These are phyloP conservation scores for Ettlia oleoabundans DNA, from an alignment of 139 green algal genomes.

Conservation along the genomic window DNA sequence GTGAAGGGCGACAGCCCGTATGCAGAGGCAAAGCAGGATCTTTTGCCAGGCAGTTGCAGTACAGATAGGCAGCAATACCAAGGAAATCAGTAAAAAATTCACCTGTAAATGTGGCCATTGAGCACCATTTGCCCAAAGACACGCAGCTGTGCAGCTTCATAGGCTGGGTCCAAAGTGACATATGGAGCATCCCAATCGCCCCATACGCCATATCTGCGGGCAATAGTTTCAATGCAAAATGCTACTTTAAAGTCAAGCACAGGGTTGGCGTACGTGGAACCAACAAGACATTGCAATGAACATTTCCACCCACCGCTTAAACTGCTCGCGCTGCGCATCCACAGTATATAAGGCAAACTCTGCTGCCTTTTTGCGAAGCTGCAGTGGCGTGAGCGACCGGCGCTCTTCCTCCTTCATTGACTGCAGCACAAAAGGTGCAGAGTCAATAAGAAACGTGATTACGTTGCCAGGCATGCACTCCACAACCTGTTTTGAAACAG, in stretches of 20 bases:
- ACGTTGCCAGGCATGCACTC: neutral
- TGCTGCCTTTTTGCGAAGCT: conserved; percentile 84
- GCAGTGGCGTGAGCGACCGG: conserved; percentile 75
- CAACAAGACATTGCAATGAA: neutral
- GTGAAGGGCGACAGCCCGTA: no score
- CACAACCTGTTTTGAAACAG: neutral
- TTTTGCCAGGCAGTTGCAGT: no score
- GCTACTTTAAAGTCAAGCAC: no score
- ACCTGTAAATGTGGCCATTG: conserved; percentile 96
- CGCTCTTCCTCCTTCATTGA: conserved; percentile 71
- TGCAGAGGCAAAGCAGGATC: no score
- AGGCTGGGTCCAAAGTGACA: conserved; percentile 90
- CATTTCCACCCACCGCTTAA: conserved; percentile 75
- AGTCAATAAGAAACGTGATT: neutral
- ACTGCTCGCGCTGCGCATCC: conserved; percentile 87
- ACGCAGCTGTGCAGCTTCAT: conserved; percentile 91
- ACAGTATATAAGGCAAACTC: conserved; percentile 93
- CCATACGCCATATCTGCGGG: conserved; percentile 91
- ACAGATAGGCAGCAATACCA: no score
- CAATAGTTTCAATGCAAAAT: neutral
- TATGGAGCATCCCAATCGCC: conserved; percentile 95
- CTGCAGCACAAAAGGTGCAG: conserved; percentile 73
- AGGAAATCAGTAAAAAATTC: no score
- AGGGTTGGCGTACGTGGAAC: neutral
- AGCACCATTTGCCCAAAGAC: conserved; percentile 97